Evolutionary conservation across 768 basidiomycete species (phyloP), one percentile per base, ranked within the genome.

Genomic region (Royoungia palumana): DNA sequence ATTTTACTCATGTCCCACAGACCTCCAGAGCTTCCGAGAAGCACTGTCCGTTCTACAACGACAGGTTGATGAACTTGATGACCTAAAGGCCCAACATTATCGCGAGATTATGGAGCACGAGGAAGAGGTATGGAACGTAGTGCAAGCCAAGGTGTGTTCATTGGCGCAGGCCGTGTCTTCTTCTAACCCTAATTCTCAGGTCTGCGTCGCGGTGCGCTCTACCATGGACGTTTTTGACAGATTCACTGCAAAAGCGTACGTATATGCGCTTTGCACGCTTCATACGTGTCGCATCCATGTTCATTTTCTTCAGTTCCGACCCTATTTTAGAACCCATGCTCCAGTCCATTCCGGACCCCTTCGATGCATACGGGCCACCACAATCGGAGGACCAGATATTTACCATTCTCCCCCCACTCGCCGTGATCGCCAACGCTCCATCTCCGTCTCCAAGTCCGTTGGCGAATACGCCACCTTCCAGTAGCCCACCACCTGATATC

Each of bases 61-160:
- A 35, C 92, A 95, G 66, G 92, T 97, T 0, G 91, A 95, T 58
- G 93, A 93, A 50, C 74, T 96, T 3, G 94, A 97, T 67, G 81
- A 81, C 46, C 72, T 97, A 47, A 95, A 94, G 62, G 79, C 74
- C 8, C 75, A 79, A 7, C 92, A 97, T 70, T 94, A 97, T 60
- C 80, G 85, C 54, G 85, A 92, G 58, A 92, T 95, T 45, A 71
- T 93, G 42, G 89, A 90, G 50, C 93, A 94, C 57, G 94, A 96
- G 70, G 91, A 94, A 57, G 85, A 95, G 66, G 87, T 92, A n/a
- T 97, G 94, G 94, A 83, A 94, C 58, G 80, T 82, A 13, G 90
- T 95, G 6, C 83, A 94, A 64, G 81, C 76, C 54, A 95, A 94
- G 75, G 87, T 88, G 55, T 66, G 32, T 13, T 47, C 19, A 32